phyloP scores from a whole-genome alignment of 73 alveolate genomes.

The Effrenium voratum region DNA sequence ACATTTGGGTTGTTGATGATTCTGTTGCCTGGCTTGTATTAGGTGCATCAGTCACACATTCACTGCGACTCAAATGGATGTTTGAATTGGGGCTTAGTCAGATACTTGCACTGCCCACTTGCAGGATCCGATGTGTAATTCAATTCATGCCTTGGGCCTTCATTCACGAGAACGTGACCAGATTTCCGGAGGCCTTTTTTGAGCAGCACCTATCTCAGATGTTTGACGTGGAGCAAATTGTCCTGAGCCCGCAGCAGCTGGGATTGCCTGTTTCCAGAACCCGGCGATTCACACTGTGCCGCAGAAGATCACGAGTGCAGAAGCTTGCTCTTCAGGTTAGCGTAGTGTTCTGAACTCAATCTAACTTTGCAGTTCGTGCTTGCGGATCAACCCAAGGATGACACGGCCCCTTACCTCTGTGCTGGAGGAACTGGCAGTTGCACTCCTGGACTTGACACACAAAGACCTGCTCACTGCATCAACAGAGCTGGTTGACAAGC shows the following conservation, averaged over 20 bases:
- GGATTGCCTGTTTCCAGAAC: not conserved
- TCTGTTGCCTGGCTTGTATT: not conserved
- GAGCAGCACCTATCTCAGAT: not conserved
- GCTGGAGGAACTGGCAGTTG: too few species aligned
- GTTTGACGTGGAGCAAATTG: not conserved
- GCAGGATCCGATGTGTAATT: not conserved
- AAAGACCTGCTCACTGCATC: too few species aligned
- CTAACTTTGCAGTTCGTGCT: too few species aligned
- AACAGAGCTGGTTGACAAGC: too few species aligned
- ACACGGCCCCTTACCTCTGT: too few species aligned
- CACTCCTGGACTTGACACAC: too few species aligned
- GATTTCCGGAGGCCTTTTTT: not conserved
- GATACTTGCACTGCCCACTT: not conserved
- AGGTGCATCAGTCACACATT: not conserved
- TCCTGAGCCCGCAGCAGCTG: not conserved
- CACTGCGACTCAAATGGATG: not conserved
- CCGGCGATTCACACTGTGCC: not conserved
- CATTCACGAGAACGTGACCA: not conserved
- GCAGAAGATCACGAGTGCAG: not conserved
- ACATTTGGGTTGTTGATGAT: not conserved
- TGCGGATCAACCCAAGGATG: too few species aligned
- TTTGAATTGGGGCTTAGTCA: not conserved
- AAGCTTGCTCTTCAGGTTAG: not conserved
- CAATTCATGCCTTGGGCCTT: not conserved
- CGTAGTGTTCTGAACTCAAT: not conserved